These are phyloP conservation scores for Solanum aculeatissimum DNA, from an alignment of 305 asterid species.

Conservation along the genomic window DNA sequence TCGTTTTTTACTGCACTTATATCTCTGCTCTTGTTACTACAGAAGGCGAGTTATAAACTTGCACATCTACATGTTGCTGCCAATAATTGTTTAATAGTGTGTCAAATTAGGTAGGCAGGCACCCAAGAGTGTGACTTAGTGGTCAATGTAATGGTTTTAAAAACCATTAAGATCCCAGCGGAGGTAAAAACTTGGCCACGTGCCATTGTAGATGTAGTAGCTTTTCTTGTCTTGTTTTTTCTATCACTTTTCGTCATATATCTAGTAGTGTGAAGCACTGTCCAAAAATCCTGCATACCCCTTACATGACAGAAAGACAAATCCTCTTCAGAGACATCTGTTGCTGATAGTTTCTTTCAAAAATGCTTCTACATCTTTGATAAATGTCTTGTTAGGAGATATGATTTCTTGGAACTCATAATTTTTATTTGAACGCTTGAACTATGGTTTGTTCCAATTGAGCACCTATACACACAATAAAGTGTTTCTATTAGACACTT, in stretches of 20 bases:
- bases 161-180: background rate
- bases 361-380: background rate
- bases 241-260: background rate
- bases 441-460: background rate
- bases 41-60: background rate
- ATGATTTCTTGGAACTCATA: background rate
- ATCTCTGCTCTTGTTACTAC: background rate
- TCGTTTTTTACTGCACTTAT: background rate
- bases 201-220: background rate
- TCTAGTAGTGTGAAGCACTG: background rate
- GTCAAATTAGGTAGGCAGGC: background rate
- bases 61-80: background rate
- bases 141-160: background rate
- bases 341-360: background rate
- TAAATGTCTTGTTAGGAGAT: background rate
- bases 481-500: background rate
- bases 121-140: background rate
- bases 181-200: background rate
- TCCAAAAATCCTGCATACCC: background rate
- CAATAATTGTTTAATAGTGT: background rate
- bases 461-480: background rate
- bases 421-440: background rate
- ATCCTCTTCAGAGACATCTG: background rate
- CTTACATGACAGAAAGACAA: background rate
- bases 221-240: background rate